A percentile compares a stretch with the other conserved stretches of the same genome.
These are phyloP conservation scores for Phoma herbarum DNA, from an alignment of 2,329 filamentous ascomycete species.

Conservation along the genomic window DNA sequence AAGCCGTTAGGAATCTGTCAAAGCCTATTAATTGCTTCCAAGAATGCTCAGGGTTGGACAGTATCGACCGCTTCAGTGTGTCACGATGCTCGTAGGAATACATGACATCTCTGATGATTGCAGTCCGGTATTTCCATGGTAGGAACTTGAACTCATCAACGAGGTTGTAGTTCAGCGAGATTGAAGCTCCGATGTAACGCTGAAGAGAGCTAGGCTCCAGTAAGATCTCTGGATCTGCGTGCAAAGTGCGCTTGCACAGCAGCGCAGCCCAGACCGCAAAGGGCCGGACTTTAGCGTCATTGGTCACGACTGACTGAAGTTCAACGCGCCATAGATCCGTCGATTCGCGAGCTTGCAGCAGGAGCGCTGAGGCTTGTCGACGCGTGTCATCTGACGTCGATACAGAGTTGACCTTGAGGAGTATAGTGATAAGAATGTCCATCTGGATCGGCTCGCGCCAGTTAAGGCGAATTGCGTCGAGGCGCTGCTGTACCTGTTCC, in stretches of 20 bases:
- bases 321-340: slow-evolving; percentile 63
- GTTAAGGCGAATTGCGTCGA: slow-evolving; percentile 61
- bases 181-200: slow-evolving; percentile 52
- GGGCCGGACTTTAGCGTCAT: slow-evolving; percentile 50
- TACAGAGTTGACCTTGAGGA: slow-evolving; percentile 53
- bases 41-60: slow-evolving; percentile 38
- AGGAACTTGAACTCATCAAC: slow-evolving; percentile 50
- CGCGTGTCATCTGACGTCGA: slow-evolving; percentile 23
- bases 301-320: slow-evolving; percentile 51
- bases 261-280: slow-evolving; percentile 66
- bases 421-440: slow-evolving; percentile 64
- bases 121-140: slow-evolving; percentile 45
- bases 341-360: slow-evolving; percentile 56
- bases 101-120: slow-evolving; percentile 60
- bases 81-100: slow-evolving; percentile 51
- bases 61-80: slow-evolving; percentile 50
- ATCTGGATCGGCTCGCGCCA: slow-evolving; percentile 69
- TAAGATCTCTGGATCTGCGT: slow-evolving; percentile 19
- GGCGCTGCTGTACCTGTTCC: slow-evolving; percentile 57
- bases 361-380: slow-evolving; percentile 34
- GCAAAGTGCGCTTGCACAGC: slow-evolving; percentile 63
- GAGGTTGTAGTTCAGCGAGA: slow-evolving; percentile 60
- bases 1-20: slow-evolving; percentile 54
- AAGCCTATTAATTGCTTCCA: slow-evolving; percentile 49
- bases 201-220: slow-evolving; percentile 20